These are phyloP conservation scores for Cyclotella baltica DNA, from an alignment of 108 stramenopile genomes.

Conservation along the genomic window DNA sequence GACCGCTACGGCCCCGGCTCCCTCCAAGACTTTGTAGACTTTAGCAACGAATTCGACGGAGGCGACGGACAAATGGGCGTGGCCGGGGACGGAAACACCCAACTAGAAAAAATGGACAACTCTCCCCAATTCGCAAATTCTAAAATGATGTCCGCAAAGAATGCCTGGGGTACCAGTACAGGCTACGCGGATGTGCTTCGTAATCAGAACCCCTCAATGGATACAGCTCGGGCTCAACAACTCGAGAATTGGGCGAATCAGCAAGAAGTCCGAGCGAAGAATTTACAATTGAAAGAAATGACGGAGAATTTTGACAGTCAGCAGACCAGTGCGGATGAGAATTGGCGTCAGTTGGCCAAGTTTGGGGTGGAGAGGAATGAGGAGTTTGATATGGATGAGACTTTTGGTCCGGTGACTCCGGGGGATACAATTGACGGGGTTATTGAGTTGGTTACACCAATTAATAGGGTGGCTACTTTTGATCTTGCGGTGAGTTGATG, in stretches of 20 bases:
- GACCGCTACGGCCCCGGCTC: slow-evolving; percentile 65
- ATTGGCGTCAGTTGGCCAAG: slow-evolving; percentile 79
- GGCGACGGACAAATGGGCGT: slow-evolving; percentile 92
- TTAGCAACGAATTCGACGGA: slow-evolving; percentile 71
- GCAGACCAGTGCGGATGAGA: slow-evolving; percentile 56
- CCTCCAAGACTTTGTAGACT: slow-evolving; percentile 76
- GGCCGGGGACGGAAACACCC: slow-evolving; percentile 82
- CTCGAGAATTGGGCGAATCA: slow-evolving; percentile 92
- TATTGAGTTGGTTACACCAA: slow-evolving; percentile 60
- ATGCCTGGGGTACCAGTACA: slow-evolving; percentile 82
- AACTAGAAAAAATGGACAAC: slow-evolving; percentile 60
- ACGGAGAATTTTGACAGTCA: slow-evolving; percentile 67
- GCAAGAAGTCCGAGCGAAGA: slow-evolving; percentile 75
- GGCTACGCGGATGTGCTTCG: slow-evolving; percentile 81
- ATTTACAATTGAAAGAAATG: slow-evolving; percentile 59
- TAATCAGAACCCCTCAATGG: slow-evolving; percentile 57
- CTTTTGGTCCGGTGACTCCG: slow-evolving; percentile 73
- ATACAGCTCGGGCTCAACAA: slow-evolving; percentile 80
- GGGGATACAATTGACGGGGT: slow-evolving; percentile 64
- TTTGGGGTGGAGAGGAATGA: slow-evolving; percentile 86
- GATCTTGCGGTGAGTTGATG: slow-evolving; percentile 52
- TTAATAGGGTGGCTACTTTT: slow-evolving; percentile 59
- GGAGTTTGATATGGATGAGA: slow-evolving; percentile 80
- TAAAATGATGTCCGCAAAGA: slow-evolving; percentile 75
- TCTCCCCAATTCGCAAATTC: slow-evolving; percentile 61